A percentile compares a stretch with the other conserved stretches of the same genome.
Evolutionary conservation across 164 flowering plant species (phyloP).

Genomic region (Umbellularia californica): DNA sequence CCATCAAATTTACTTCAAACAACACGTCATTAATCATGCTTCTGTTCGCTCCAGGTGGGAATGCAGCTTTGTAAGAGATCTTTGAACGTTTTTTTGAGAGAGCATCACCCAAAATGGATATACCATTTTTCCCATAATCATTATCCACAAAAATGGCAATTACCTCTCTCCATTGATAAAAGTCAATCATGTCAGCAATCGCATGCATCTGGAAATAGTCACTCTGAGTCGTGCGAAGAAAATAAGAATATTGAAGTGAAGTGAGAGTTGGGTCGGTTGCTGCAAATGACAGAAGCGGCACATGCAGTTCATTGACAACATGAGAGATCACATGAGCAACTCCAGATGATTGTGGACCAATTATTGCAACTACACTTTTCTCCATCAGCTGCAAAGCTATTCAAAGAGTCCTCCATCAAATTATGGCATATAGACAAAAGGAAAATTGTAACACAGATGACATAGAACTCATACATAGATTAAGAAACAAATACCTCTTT

Average conservation of each 20-base stretch:
- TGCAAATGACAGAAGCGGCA: slow-evolving; percentile 76
- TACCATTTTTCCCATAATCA: slow-evolving; percentile 79
- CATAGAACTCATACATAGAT: too few species aligned
- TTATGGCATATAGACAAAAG: too few species aligned
- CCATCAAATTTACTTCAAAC: slow-evolving; percentile 60
- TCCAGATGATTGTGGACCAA: slow-evolving; percentile 92
- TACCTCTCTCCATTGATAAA: slow-evolving; percentile 72
- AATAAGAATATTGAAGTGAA: slow-evolving; percentile 68
- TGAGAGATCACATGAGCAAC: slow-evolving; percentile 80
- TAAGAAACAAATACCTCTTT: too few species aligned
- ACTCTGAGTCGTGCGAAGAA: slow-evolving; percentile 69
- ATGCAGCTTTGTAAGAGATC: slow-evolving; percentile 73
- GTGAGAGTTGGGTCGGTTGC: slow-evolving; percentile 91
- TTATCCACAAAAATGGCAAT: slow-evolving; percentile 82
- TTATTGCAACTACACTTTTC: slow-evolving; percentile 62
- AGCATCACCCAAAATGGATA: slow-evolving; percentile 71
- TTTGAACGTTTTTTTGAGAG: slow-evolving; percentile 65
- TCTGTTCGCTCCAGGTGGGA: slow-evolving; percentile 44
- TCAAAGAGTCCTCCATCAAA: slow-evolving; percentile 4
- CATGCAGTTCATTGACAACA: slow-evolving; percentile 64
- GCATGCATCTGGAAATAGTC: slow-evolving; percentile 84
- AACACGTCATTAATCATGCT: slow-evolving; percentile 44
- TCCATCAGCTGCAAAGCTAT: slow-evolving; percentile 77
- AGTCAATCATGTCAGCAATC: slow-evolving; percentile 60
- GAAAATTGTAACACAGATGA: too few species aligned